Evolutionary conservation across 1,139 yeast species (phyloP).

Genomic region (Suhomyces taliae): DNA sequence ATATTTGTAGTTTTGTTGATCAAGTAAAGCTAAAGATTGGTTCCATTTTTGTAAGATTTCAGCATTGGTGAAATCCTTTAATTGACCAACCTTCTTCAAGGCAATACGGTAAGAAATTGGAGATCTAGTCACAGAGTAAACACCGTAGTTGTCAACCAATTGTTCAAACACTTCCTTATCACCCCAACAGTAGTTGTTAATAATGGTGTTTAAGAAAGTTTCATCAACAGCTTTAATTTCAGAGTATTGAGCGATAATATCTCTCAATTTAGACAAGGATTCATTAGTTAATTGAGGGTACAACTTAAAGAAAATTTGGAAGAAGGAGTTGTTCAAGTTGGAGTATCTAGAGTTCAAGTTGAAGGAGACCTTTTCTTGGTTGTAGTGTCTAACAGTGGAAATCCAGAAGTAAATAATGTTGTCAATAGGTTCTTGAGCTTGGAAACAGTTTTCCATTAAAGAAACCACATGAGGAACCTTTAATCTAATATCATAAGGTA

Average conservation of each 20-base stretch:
- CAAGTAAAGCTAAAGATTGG: conserved; percentile 54
- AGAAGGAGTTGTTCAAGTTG: conserved; percentile 68
- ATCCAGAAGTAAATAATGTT: conserved; percentile 65
- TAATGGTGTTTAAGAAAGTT: conserved; percentile 74
- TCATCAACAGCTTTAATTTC: conserved; percentile 63
- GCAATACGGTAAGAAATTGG: conserved; percentile 75
- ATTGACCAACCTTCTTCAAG: conserved; percentile 70
- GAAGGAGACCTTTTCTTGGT: conserved; percentile 29
- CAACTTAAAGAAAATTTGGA: conserved; percentile 63
- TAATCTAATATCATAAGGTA: conserved; percentile 70
- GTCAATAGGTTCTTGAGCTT: conserved; percentile 55
- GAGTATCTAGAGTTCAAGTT: conserved; percentile 57
- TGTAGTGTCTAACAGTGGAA: conserved; percentile 58
- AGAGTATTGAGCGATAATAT: conserved; percentile 58
- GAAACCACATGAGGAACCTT: conserved; percentile 77
- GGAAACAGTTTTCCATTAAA: conserved; percentile 64
- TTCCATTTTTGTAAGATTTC: conserved; percentile 65
- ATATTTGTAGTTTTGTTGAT: conserved; percentile 53
- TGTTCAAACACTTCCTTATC: conserved; percentile 65
- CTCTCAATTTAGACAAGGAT: conserved; percentile 59
- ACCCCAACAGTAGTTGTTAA: conserved; percentile 71
- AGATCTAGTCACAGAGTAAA: conserved; percentile 59
- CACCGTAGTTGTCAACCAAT: conserved; percentile 60
- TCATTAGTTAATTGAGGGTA: conserved; percentile 55
- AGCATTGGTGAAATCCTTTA: conserved; percentile 50